phyloP scores from a whole-genome alignment of 495 filamentous ascomycete species.

The Choiromyces venosus region DNA sequence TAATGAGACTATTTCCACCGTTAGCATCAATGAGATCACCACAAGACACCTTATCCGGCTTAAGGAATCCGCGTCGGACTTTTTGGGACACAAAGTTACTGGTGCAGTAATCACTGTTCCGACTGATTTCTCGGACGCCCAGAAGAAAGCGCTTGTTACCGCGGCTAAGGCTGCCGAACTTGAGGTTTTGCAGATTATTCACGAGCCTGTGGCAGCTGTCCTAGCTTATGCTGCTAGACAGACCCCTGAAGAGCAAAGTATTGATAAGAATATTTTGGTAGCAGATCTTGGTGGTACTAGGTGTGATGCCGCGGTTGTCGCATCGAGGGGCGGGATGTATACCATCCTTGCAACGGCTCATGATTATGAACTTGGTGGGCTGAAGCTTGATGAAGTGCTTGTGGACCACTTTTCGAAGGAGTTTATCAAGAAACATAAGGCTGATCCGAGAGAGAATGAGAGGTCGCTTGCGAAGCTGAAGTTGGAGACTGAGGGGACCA shows the following conservation, averaged over 20 bases:
- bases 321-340: constrained; percentile 91
- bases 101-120: constrained; percentile 90
- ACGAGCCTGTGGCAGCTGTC: constrained; percentile 85
- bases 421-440: constrained; percentile 90
- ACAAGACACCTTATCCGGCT: constrained; percentile 81
- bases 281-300: constrained; percentile 90
- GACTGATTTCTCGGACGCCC: constrained; percentile 82
- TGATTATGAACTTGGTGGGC: constrained; percentile 84
- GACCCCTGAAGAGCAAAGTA: constrained; percentile 50
- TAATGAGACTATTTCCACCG: constrained; percentile 60
- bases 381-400: constrained; percentile 76
- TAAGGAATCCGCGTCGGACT: constrained; percentile 78
- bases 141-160: constrained; percentile 70
- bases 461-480: constrained; percentile 85
- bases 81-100: constrained; percentile 82
- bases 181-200: constrained; percentile 85
- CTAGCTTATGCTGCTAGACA: constrained; percentile 82
- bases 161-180: constrained; percentile 76
- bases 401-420: constrained; percentile 97
- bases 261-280: constrained; percentile 86
- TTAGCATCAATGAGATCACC: constrained; percentile 78
- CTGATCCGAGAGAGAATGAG: constrained; percentile 74
- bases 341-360: constrained; percentile 88
- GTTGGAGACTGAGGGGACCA: constrained; percentile 80
- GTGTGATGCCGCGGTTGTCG: constrained; percentile 84